A percentile compares a stretch with the other conserved stretches of the same genome.
These are phyloP conservation scores for Rhododendron mucronatum DNA, from an alignment of 148 eudicot species.

Conservation along the genomic window DNA sequence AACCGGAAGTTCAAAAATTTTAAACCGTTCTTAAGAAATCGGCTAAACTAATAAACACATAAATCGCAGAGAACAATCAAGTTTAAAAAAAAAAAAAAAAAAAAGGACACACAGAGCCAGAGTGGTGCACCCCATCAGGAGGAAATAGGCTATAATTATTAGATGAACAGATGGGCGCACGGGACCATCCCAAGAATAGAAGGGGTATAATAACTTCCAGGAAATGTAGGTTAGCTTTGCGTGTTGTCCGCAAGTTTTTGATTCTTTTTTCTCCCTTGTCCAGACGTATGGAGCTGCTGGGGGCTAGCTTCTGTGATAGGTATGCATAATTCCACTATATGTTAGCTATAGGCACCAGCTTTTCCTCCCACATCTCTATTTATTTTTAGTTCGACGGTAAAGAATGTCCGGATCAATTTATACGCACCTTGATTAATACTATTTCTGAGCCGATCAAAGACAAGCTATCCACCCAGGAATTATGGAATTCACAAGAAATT, in stretches of 20 bases:
- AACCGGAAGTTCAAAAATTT: not conserved
- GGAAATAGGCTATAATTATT: not conserved
- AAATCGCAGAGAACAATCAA: not conserved
- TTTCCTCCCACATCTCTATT: not conserved
- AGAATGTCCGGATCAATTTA: not conserved
- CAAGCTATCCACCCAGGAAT: no score
- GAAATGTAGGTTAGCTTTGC: conserved; percentile 18
- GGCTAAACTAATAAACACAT: not conserved
- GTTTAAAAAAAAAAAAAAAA: not conserved
- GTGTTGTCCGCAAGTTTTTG: conserved; percentile 16
- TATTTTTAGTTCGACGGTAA: no score
- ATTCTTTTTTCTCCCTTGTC: not conserved
- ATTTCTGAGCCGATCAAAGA: no score
- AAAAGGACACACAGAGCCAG: no score
- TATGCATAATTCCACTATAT: not conserved
- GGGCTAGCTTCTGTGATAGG: not conserved
- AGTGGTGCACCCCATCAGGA: not conserved
- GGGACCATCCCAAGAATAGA: not conserved
- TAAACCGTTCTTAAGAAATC: not conserved
- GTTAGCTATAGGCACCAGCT: not conserved
- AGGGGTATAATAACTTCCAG: not conserved
- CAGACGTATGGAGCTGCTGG: not conserved
- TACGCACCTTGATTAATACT: no score
- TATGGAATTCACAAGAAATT: no score
- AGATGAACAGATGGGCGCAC: not conserved